These are phyloP conservation scores for Cupressus sempervirens DNA, from an alignment of 75 land plant species.

Conservation along the genomic window DNA sequence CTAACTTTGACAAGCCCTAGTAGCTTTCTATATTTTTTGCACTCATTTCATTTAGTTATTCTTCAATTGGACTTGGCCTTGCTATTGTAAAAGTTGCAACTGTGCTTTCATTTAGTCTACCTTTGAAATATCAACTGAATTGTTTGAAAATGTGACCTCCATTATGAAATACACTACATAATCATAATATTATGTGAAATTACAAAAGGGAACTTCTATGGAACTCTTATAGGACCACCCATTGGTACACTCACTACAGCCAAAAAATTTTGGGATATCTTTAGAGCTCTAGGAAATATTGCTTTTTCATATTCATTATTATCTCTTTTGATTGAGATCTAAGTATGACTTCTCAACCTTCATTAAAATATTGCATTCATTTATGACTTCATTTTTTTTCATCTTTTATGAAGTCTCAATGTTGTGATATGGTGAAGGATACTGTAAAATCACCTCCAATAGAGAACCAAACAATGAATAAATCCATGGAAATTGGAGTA, in stretches of 20 bases:
- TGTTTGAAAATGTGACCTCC: too few relatives aligned
- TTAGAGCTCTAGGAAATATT: slow-evolving; percentile 37
- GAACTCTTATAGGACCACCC: slow-evolving; percentile 21
- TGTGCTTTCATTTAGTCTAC: slow-evolving; percentile 4
- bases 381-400: neutral
- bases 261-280: slow-evolving; percentile 27
- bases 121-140: too few relatives aligned
- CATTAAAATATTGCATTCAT: neutral
- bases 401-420: neutral
- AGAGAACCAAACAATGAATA: slow-evolving; percentile 28
- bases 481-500: slow-evolving; percentile 20
- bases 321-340: slow-evolving; percentile 45
- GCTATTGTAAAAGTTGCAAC: slow-evolving; percentile 51
- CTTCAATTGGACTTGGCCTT: slow-evolving; percentile 62
- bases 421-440: slow-evolving; percentile 11
- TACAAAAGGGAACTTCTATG: slow-evolving; percentile 24
- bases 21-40: slow-evolving; percentile 84
- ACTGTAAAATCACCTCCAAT: slow-evolving; percentile 28
- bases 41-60: slow-evolving; percentile 75
- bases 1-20: slow-evolving; percentile 58
- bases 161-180: neutral
- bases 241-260: slow-evolving; percentile 18
- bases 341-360: slow-evolving; percentile 19
- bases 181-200: neutral
- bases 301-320: slow-evolving; percentile 63